Base-by-base conservation (phyloP, 345 rosid species). In the Anacardium occidentale region DNA sequence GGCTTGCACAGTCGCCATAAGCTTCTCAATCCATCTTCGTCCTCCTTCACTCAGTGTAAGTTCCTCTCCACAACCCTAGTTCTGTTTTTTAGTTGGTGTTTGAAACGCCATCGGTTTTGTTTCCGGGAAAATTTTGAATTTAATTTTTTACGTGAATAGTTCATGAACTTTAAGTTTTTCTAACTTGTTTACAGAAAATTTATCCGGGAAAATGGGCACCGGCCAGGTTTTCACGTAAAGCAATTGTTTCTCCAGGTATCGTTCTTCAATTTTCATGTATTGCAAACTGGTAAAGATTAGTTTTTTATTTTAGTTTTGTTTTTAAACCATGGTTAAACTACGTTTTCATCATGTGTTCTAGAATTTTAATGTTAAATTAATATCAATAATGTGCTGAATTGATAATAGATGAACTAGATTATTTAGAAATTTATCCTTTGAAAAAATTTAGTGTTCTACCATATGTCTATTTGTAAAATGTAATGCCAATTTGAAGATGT, bases 1-100 rank as follows among this genome's bases (percentile, higher is more conserved):
- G 85, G 85, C 81, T 44, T 44, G 37, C 64, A 13, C 52, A 4
- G 22, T 79, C 66, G 68, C 72, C 48, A n/a, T 62, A 11, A 69
- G 62, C 68, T 74, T 74, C 60, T 64, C 18, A 18, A 20, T 2
- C 57, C 79, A 68, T 68, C 69, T 75, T 34, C 26, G 64, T 32
- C 29, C 71, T 22, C 32, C 71, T 56, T 26, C 66, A 32, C 2
- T 11, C 68, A 51, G 72, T 79, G 85, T 79, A 56, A 67, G 45
- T 60, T 29, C 22, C 66, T 60, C 64, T 69, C 56, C 56, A 18
- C 37, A 57, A 29, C 32, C 32, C 32, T 29, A 1, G 32, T 29
- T 29, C 32, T 29, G 6, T 17, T 47, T 44, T 22, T 44, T 55
- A 0, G 60, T 26, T 58, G 42, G 42, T 37, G 59, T 29, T 45